These are phyloP conservation scores for Wickerhamiella parazyma DNA, from an alignment of 805 yeast genomes.

Conservation along the genomic window DNA sequence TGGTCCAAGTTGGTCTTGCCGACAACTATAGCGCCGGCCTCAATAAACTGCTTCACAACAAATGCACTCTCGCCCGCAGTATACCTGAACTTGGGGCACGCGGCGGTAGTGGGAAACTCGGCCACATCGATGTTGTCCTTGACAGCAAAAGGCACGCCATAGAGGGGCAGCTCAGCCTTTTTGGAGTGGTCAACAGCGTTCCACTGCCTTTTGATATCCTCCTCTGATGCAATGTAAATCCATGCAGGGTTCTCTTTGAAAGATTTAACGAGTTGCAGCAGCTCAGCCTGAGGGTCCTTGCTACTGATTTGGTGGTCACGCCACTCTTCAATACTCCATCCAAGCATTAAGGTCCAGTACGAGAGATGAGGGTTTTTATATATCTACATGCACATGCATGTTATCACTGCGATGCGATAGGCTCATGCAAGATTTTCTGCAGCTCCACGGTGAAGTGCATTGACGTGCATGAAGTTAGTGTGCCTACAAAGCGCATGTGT, in stretches of 20 bases:
- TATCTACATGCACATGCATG: neutral
- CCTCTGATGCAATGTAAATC: conserved; percentile 63
- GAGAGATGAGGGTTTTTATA: neutral
- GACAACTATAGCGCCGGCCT: conserved; percentile 82
- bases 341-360: conserved; percentile 22
- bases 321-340: conserved; percentile 83
- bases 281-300: conserved; percentile 40
- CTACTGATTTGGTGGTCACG: conserved; percentile 49
- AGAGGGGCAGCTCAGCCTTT: conserved; percentile 37
- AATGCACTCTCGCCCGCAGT: conserved; percentile 60
- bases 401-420: neutral
- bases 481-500: too few species aligned
- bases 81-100: conserved; percentile 76
- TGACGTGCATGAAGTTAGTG: neutral
- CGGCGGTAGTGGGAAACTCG: conserved; percentile 80
- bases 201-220: conserved; percentile 67
- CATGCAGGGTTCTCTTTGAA: conserved; percentile 54
- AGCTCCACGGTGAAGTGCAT: neutral
- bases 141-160: conserved; percentile 90
- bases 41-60: conserved; percentile 56
- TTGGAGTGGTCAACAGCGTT: conserved; percentile 31
- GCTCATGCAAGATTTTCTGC: neutral
- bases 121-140: conserved; percentile 89
- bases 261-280: conserved; percentile 29
- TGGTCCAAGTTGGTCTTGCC: conserved; percentile 96